Evolutionary conservation across 2,329 filamentous ascomycete species (phyloP), one percentile per base, ranked within the genome.

Genomic region (Aphanocladium album): DNA sequence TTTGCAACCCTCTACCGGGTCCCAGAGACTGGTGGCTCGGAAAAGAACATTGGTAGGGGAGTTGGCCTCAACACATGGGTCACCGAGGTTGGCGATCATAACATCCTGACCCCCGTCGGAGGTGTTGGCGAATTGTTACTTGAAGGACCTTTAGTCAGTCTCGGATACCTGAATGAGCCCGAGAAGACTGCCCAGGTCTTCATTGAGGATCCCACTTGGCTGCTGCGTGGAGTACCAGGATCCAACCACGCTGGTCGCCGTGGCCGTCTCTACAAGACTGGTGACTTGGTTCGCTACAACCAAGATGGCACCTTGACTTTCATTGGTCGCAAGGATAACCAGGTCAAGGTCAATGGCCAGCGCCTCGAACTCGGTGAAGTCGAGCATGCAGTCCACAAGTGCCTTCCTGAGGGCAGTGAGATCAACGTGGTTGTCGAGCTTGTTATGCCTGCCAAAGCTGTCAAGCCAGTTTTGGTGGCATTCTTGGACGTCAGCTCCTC

Each of bases 271-370:
- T 82, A 81, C 64, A 76, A 75, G 60, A 80, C 79, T 0, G 80
- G 79, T 5, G 80, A 82, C 62, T 70, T 81, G 2, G 79, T 71
- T 2, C 69, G 69, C 43, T 79, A 79, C 21, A 67, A 74, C 35
- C 67, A 67, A 1, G 62, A 68, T 25, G 66, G 66, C 1, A 67
- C 68, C 23, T 66, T 82, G 11, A 64, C 73, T 0, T 80, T 78
- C 57, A 66, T 80, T 51, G 81, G 80, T 53, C 73, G 82, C 50
- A 80, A 80, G 62, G 82, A 85, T 64, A 74, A 74, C 0, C 82
- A 84, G 67, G 76, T 84, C 55, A 85, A 85, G 67, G 69, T 85
- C 14, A 74, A 77, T 27, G 85, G 85, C 39, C 83, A 78, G 61
- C 69, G 81, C 54, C 71, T 82, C 60, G 84, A 80, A 68, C 72